Percentiles rank a stretch among this genome's conserved stretches.
These are phyloP conservation scores for Pelargonium myrrhifolium DNA, from an alignment of 441 rosid genomes.

Conservation along the genomic window DNA sequence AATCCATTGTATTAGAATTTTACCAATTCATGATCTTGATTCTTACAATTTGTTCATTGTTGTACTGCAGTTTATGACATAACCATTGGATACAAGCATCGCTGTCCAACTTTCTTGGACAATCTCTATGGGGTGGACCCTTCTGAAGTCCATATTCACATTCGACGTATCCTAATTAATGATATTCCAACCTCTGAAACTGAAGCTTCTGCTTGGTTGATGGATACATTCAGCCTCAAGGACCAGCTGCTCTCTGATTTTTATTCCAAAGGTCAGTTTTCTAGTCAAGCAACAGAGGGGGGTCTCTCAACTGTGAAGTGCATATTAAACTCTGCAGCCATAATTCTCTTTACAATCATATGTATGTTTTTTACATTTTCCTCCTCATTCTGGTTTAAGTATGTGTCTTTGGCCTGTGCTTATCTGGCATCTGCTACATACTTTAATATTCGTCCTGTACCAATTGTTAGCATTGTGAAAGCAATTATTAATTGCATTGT, in stretches of 20 bases:
- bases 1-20: background rate
- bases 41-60: background rate
- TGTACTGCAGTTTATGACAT: constrained; percentile 74
- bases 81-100: constrained; percentile 74
- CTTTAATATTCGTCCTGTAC: constrained; percentile 47
- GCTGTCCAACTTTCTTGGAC: constrained; percentile 76
- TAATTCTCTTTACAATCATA: constrained; percentile 46
- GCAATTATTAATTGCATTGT: constrained; percentile 17
- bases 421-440: constrained; percentile 49
- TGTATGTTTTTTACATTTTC: constrained; percentile 62
- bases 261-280: constrained; percentile 58
- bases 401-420: constrained; percentile 57
- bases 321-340: constrained; percentile 39
- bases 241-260: constrained; percentile 69
- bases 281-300: constrained; percentile 42
- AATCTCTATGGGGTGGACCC: constrained; percentile 83
- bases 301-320: constrained; percentile 56
- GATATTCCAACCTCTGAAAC: constrained; percentile 51
- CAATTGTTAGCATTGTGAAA: constrained; percentile 26
- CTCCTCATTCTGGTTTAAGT: constrained; percentile 51
- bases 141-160: constrained; percentile 82
- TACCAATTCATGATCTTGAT: constrained; percentile 4
- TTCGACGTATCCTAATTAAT: constrained; percentile 40
- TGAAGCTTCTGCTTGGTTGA: constrained; percentile 62
- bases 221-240: constrained; percentile 53